Evolutionary conservation across 345 rosid genomes (phyloP).

Genomic region (Brassica nigra): DNA sequence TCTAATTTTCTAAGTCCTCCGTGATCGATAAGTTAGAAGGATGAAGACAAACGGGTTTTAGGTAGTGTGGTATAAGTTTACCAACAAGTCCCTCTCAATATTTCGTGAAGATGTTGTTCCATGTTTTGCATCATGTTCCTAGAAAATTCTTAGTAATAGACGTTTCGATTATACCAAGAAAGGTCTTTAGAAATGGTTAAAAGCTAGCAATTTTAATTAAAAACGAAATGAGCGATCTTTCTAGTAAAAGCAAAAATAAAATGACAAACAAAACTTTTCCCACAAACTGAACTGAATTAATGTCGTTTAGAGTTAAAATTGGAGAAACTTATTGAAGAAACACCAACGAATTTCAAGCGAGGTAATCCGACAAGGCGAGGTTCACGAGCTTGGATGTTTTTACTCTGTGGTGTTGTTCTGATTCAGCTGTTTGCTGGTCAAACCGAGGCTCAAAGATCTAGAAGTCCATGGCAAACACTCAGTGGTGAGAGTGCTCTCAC

Average conservation of each 20-base stretch:
- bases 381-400: neutral
- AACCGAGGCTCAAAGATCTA: constrained; percentile 54
- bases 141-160: neutral
- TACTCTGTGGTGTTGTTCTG: constrained; percentile 28
- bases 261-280: neutral
- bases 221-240: neutral
- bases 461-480: constrained; percentile 47
- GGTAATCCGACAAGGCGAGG: neutral
- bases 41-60: neutral
- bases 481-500: constrained; percentile 41
- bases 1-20: neutral
- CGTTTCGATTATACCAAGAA: neutral
- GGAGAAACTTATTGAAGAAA: neutral
- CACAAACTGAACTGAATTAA: neutral
- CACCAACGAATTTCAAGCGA: constrained; percentile 1
- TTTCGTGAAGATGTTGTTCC: neutral
- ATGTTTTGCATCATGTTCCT: neutral
- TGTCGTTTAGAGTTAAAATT: neutral
- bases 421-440: constrained; percentile 36
- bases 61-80: neutral
- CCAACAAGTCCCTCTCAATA: neutral
- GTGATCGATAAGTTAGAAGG: neutral
- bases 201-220: neutral
- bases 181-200: neutral
- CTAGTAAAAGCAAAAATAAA: neutral